Evolutionary conservation across 75 land plant species (phyloP).

Genomic region (Pseudotsuga menziesii): DNA sequence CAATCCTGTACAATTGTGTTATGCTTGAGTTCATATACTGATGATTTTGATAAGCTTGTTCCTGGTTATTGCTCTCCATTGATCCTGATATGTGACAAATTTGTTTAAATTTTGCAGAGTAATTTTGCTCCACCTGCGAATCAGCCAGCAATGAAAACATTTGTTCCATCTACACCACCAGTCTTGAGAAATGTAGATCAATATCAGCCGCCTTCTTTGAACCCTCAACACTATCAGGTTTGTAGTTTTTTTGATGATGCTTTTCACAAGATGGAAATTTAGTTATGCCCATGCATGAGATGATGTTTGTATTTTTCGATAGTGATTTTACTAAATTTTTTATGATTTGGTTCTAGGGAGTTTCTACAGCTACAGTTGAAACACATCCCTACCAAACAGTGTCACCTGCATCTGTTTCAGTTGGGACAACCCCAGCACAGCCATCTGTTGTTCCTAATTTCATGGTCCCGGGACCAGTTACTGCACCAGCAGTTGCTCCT

Average conservation of each 20-base stretch:
- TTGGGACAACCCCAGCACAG: not conserved
- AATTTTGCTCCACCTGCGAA: conserved; percentile 43
- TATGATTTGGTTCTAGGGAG: conserved; percentile 1
- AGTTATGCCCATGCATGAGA: no score
- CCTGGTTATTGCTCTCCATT: not conserved
- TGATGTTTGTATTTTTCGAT: no score
- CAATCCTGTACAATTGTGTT: not conserved
- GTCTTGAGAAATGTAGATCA: conserved; percentile 53
- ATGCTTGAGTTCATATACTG: not conserved
- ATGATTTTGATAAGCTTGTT: not conserved
- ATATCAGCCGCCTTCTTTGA: conserved; percentile 68
- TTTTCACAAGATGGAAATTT: not conserved
- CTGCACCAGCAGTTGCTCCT: conserved; percentile 40
- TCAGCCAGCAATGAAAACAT: conserved; percentile 44
- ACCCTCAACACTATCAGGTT: conserved; percentile 65
- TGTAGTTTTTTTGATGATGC: conserved; percentile 6
- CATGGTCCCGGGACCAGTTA: conserved; percentile 19
- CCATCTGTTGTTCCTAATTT: conserved; percentile 13
- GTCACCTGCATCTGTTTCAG: conserved; percentile 12
- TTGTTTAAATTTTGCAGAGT: conserved; percentile 26
- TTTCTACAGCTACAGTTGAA: not conserved
- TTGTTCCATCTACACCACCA: conserved; percentile 67
- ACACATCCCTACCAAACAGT: conserved; percentile 26
- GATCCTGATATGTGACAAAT: not conserved
- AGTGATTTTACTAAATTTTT: not conserved